Percentiles rank a stretch among this genome's conserved stretches.
Conservation (phyloP, 768 basidiomycete genomes). For the Tubosaeta sp. region DNA sequence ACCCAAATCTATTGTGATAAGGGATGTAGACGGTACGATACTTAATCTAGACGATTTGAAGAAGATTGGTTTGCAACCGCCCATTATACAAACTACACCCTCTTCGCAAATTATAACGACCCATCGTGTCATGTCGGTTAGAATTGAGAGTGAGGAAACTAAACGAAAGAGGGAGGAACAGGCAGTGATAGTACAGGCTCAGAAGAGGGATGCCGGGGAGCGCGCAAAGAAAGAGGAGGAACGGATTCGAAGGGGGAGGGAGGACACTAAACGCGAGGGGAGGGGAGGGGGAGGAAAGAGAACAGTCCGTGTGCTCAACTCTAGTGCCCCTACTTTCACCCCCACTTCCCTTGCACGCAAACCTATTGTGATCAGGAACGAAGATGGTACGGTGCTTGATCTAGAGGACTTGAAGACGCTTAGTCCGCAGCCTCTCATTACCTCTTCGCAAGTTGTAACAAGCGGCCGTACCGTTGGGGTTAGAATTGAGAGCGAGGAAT, state of each 20-base stretch:
- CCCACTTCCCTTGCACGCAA: constrained; percentile 43
- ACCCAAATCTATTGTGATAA: constrained; percentile 50
- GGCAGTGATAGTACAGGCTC: constrained; percentile 38
- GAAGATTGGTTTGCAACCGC: constrained; percentile 41
- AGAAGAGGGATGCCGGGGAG: constrained; percentile 37
- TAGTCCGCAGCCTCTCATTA: constrained; percentile 37
- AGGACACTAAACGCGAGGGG: constrained; percentile 39
- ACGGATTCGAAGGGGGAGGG: constrained; percentile 38
- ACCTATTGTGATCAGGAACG: constrained; percentile 56
- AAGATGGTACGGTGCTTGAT: constrained; percentile 62
- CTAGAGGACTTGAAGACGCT: constrained; percentile 51
- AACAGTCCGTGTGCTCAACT: constrained; percentile 58
- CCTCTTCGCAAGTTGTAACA: constrained; percentile 31
- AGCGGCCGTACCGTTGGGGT: constrained; percentile 35
- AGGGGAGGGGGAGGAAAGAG: constrained; percentile 43
- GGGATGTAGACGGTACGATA: constrained; percentile 61
- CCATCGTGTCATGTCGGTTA: constrained; percentile 37
- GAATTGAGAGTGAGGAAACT: constrained; percentile 63
- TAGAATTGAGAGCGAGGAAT: constrained; percentile 62
- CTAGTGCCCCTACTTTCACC: constrained; percentile 62
- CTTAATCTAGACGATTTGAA: constrained; percentile 54
- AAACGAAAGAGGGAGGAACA: constrained; percentile 46
- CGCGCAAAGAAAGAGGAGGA: constrained; percentile 34
- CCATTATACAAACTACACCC: constrained; percentile 36
- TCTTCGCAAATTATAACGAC: constrained; percentile 29